Percentiles rank a stretch among this genome's conserved stretches.
These are phyloP conservation scores for Penicillium freii DNA, from an alignment of 2,329 filamentous ascomycete species.

Conservation along the genomic window DNA sequence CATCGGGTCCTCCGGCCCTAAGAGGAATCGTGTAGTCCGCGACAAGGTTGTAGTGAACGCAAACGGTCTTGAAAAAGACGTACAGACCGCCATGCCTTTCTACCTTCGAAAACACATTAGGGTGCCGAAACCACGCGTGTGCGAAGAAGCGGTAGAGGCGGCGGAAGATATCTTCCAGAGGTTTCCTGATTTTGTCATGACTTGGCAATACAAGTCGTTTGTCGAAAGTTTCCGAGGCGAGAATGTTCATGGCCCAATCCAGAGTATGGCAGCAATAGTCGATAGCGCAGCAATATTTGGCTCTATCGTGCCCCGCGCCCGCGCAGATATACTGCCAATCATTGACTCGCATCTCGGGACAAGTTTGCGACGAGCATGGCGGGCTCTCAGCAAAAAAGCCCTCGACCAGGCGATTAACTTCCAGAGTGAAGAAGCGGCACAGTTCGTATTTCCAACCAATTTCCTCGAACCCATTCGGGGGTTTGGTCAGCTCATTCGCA, in stretches of 20 bases:
- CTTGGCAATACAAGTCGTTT: slow-evolving; percentile 21
- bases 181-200: slow-evolving; percentile 45
- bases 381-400: slow-evolving; percentile 89
- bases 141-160: slow-evolving; percentile 95
- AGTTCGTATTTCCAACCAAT: slow-evolving; percentile 97
- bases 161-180: slow-evolving; percentile 91
- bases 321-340: slow-evolving; percentile 99
- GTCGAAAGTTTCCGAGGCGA: slow-evolving; percentile 93
- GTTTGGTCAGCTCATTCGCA: slow-evolving; percentile 71
- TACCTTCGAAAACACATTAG: slow-evolving; percentile 90
- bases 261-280: slow-evolving; percentile 99
- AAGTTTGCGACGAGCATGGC: slow-evolving; percentile 83
- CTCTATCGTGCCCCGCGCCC: background rate
- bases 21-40: slow-evolving; percentile 93
- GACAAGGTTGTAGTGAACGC: slow-evolving; percentile 80
- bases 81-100: slow-evolving; percentile 91
- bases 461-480: slow-evolving; percentile 77
- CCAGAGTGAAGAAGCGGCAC: slow-evolving; percentile 89
- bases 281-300: slow-evolving; percentile 75
- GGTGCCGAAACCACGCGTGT: slow-evolving; percentile 97
- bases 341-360: slow-evolving; percentile 95
- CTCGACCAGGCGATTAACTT: slow-evolving; percentile 88
- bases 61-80: slow-evolving; percentile 94
- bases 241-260: slow-evolving; percentile 93
- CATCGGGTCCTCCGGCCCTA: slow-evolving; percentile 83